Evolutionary conservation across 805 yeast genomes (phyloP).

Genomic region (Zygosaccharomyces rouxii): DNA sequence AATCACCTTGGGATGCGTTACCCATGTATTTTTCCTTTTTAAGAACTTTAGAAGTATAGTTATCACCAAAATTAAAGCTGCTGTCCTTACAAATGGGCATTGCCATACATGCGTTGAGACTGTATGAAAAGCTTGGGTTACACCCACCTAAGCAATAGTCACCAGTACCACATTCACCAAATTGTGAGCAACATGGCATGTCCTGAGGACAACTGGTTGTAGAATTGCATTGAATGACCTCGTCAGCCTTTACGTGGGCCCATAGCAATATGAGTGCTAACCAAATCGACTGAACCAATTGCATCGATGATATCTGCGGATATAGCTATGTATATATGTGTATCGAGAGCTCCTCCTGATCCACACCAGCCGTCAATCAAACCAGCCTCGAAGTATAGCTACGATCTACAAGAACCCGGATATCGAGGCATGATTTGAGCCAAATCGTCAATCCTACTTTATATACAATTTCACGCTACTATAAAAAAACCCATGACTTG

Average conservation of each 20-base stretch:
- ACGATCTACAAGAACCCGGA: too few relatives aligned
- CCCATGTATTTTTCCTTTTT: constrained; percentile 54
- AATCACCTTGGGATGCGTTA: constrained; percentile 59
- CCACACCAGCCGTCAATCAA: background rate
- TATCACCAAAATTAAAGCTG: constrained; percentile 39
- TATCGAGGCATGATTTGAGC: background rate
- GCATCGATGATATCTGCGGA: background rate
- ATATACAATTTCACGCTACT: background rate
- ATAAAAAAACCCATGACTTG: background rate
- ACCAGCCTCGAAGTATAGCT: background rate
- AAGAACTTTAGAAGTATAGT: constrained; percentile 33
- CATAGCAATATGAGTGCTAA: background rate
- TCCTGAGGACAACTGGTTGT: constrained; percentile 64
- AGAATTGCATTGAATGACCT: constrained; percentile 45
- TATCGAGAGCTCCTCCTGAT: background rate
- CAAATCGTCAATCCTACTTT: background rate
- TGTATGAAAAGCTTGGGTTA: constrained; percentile 63
- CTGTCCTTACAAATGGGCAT: constrained; percentile 66
- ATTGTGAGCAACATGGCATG: constrained; percentile 80
- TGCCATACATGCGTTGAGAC: constrained; percentile 73
- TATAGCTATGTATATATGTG: background rate
- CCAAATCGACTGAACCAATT: background rate
- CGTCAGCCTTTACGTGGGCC: constrained; percentile 4
- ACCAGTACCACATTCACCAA: constrained; percentile 78
- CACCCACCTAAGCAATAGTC: constrained; percentile 78